Evolutionary conservation across 1,284 basidiomycete species (phyloP).

Genomic region (Rugiboletus extremiorientalis): DNA sequence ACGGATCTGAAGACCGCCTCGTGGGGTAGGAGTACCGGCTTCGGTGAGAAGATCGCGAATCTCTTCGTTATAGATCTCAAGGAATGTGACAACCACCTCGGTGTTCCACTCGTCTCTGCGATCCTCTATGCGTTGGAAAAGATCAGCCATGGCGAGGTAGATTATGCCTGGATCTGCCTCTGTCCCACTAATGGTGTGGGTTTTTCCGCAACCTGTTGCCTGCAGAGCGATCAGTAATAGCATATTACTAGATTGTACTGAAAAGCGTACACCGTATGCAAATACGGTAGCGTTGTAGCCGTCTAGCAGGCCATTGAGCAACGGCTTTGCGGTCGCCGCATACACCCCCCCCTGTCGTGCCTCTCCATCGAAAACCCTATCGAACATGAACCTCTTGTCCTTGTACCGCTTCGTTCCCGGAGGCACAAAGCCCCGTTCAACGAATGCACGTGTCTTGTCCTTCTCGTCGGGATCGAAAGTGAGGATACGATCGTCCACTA

Average conservation of each 20-base stretch:
- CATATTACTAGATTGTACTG: conserved; percentile 1
- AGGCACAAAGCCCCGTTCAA: conserved; percentile 77
- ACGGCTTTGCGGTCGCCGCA: conserved; percentile 78
- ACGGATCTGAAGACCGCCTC: conserved; percentile 87
- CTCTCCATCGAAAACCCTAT: conserved; percentile 83
- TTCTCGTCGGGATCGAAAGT: conserved; percentile 96
- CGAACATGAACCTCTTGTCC: conserved; percentile 94
- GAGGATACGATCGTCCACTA: conserved; percentile 83
- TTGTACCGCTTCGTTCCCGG: conserved; percentile 89
- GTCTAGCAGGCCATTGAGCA: conserved; percentile 82
- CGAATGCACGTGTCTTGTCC: conserved; percentile 71
- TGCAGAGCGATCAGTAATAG: conserved; percentile 37
- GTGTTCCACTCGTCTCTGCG: conserved; percentile 78
- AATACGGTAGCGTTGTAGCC: conserved; percentile 98
- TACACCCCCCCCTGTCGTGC: conserved; percentile 86
- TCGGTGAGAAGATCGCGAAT: conserved; percentile 93
- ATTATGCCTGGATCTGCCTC: conserved; percentile 88
- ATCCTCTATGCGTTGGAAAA: conserved; percentile 89
- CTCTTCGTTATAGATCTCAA: conserved; percentile 98
- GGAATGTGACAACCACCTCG: conserved; percentile 88
- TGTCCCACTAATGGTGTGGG: conserved; percentile 94
- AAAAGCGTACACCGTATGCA: conserved; percentile 85
- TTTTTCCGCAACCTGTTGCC: conserved; percentile 98
- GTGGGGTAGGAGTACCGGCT: conserved; percentile 58
- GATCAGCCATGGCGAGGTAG: conserved; percentile 94